phyloP scores from a whole-genome alignment of 1,284 basidiomycete genomes.

The Farysia itapuensis region DNA sequence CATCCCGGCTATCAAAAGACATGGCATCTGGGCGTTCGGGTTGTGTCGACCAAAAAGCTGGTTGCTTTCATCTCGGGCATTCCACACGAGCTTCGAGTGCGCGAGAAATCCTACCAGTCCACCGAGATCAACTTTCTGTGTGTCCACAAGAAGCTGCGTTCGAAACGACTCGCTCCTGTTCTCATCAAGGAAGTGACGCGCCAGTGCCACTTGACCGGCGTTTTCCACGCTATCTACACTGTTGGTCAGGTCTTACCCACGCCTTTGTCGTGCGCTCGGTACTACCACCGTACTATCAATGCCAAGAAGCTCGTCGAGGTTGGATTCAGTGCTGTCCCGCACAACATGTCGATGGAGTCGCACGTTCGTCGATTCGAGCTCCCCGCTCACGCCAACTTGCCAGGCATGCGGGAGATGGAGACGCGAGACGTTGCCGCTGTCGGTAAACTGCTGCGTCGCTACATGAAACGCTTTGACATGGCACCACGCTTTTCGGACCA shows the following conservation, averaged over 20 bases:
- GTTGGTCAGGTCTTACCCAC: slow-evolving; percentile 61
- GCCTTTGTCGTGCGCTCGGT: slow-evolving; percentile 64
- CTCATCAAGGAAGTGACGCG: slow-evolving; percentile 98
- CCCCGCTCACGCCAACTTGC: slow-evolving; percentile 15
- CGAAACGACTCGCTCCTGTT: slow-evolving; percentile 91
- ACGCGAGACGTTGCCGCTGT: slow-evolving; percentile 76
- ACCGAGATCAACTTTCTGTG: slow-evolving; percentile 97
- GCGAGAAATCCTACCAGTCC: slow-evolving; percentile 43
- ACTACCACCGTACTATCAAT: slow-evolving; percentile 91
- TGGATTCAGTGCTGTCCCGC: slow-evolving; percentile 72
- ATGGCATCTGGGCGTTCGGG: slow-evolving; percentile 95
- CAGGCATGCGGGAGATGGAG: slow-evolving; percentile 81
- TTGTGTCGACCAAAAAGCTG: slow-evolving; percentile 76
- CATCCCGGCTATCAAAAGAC: slow-evolving; percentile 90
- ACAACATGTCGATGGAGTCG: slow-evolving; percentile 43
- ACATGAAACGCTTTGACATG: slow-evolving; percentile 85
- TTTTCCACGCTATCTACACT: slow-evolving; percentile 98
- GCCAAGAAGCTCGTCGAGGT: slow-evolving; percentile 88
- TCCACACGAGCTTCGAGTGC: slow-evolving; percentile 63
- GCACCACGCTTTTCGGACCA: slow-evolving; percentile 75
- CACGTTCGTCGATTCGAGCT: slow-evolving; percentile 44
- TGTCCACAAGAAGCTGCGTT: slow-evolving; percentile 94
- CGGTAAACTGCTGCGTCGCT: slow-evolving; percentile 73
- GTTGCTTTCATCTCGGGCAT: slow-evolving; percentile 99
- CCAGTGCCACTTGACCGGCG: slow-evolving; percentile 81